Evolutionary conservation across 805 yeast genomes (phyloP), one percentile per base, ranked within the genome.

Genomic region (Barnettozyma vustinii): DNA sequence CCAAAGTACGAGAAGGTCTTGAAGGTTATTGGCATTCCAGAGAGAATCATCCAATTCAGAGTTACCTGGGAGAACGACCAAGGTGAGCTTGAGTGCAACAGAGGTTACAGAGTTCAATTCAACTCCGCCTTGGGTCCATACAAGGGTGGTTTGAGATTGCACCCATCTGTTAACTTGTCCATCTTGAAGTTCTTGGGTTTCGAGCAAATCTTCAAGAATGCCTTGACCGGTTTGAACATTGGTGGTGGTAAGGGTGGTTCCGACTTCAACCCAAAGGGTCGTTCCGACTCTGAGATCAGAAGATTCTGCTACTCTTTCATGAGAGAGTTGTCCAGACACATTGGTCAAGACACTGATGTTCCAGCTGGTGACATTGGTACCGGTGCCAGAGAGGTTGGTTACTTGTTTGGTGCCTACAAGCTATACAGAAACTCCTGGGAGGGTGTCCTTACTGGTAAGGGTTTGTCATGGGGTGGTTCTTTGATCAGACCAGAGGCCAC

Each of bases 221-320:
- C 99, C 46, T 79, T 92, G 65, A 92, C 99, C 62, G 98, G 98
- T 65, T 80, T 91, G 63, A 80, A 84, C 81, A 91, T 92, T 86
- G 99, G 99, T 70, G 99, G 99, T 77, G 99, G 96, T 75, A 92
- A 92, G 72, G 99, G 99, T 81, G 99, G 99, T 71, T 79, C 96
- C 53, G 97, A 92, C 75, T 94, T 92, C 74, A 90, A 91, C 76
- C 96, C 97, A 64, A 92, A 92, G 81, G 96, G 92, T 67, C 86
- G 84, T 73, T 79, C 96, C 52, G 94, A 91, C 72, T 71, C 74
- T 62, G 99, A 92, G 78, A 92, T 92, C 75, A 85, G 99, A 79
- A 84, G 96, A 73, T 92, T 92, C 83, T 92, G 97, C 78, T 81
- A 80, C 64, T 79, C 97, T 46, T 92, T 92, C 80, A 92, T 92